Conservation (phyloP, 2,329 filamentous ascomycete genomes). For the Fusarium guadeloupense region DNA sequence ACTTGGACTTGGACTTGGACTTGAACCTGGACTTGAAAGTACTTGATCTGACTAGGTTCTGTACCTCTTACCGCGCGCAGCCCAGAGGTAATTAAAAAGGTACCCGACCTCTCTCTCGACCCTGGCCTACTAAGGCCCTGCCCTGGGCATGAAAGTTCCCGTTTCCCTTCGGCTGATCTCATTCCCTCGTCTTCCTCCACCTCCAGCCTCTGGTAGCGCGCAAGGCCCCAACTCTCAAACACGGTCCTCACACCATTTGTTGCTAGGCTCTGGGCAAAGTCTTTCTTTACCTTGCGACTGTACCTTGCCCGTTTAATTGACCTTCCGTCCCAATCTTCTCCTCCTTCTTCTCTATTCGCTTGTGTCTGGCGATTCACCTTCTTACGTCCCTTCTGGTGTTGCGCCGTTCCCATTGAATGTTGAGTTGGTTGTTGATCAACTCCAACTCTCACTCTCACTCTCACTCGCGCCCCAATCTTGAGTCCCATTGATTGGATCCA, state of each 20-base stretch:
- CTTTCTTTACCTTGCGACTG: conserved; percentile 21
- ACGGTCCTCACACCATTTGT: conserved; percentile 39
- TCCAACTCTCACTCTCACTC: conserved; percentile 10
- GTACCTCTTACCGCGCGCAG: conserved; percentile 12
- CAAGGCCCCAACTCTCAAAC: conserved; percentile 42
- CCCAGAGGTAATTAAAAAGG: not conserved
- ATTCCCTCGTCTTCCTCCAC: conserved; percentile 20
- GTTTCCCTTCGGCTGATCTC: conserved; percentile 14
- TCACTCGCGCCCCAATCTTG: conserved; percentile 24
- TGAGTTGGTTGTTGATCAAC: conserved; percentile 21
- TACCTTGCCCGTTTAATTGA: conserved; percentile 27
- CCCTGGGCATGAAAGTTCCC: conserved; percentile 18
- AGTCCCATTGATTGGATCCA: conserved; percentile 18
- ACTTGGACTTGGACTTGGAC: too few relatives aligned
- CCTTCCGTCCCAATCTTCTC: conserved; percentile 13
- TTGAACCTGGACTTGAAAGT: conserved; percentile 13
- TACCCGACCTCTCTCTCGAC: conserved; percentile 7
- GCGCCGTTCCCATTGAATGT: conserved; percentile 26
- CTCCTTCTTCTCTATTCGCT: conserved; percentile 27
- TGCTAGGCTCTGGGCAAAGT: not conserved
- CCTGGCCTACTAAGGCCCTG: not conserved
- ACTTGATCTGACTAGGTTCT: not conserved
- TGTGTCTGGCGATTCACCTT: conserved; percentile 27
- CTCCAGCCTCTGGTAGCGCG: conserved; percentile 27
- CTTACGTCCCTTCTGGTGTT: conserved; percentile 18